Percentiles rank a stretch among this genome's conserved stretches.
Conservation (phyloP, 2,329 filamentous ascomycete species). For the Cladorrhinum sp. region DNA sequence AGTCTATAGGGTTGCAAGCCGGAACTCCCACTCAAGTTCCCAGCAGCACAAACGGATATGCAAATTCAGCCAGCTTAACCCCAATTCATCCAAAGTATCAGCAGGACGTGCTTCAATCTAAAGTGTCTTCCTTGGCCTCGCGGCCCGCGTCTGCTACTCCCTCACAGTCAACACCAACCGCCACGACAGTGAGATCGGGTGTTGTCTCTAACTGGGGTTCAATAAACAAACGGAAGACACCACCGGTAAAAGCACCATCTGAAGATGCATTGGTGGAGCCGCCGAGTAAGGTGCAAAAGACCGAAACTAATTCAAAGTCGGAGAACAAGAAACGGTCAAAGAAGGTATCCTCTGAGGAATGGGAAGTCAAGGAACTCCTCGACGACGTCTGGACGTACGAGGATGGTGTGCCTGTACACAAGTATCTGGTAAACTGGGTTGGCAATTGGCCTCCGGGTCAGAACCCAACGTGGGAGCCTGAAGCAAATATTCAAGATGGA, state of each 20-base stretch:
- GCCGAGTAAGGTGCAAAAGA: conserved; percentile 1
- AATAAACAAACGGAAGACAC: conserved; percentile 11
- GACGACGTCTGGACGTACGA: conserved; percentile 38
- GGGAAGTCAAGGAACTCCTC: conserved; percentile 28
- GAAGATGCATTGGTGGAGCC: neutral
- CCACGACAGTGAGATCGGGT: neutral
- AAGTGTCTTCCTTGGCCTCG: too few relatives aligned
- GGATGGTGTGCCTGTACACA: conserved; percentile 38
- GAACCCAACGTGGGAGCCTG: conserved; percentile 58
- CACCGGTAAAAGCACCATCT: neutral
- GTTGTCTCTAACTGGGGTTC: neutral
- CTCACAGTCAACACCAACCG: neutral
- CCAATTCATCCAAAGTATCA: too few relatives aligned
- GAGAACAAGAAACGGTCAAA: conserved; percentile 12
- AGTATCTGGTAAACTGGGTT: conserved; percentile 54
- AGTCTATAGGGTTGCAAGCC: conserved; percentile 4
- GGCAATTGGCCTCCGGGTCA: conserved; percentile 55
- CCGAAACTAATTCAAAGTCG: neutral
- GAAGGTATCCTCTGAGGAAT: conserved; percentile 22
- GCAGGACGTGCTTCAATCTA: neutral
- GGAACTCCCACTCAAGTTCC: neutral
- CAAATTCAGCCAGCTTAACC: too few relatives aligned
- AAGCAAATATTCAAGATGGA: conserved; percentile 44
- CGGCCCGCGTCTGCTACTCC: too few relatives aligned
- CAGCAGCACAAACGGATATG: too few relatives aligned